A percentile compares a stretch with the other conserved stretches of the same genome.
Conservation (phyloP, 306 rosid species). For the Betula pendula region DNA sequence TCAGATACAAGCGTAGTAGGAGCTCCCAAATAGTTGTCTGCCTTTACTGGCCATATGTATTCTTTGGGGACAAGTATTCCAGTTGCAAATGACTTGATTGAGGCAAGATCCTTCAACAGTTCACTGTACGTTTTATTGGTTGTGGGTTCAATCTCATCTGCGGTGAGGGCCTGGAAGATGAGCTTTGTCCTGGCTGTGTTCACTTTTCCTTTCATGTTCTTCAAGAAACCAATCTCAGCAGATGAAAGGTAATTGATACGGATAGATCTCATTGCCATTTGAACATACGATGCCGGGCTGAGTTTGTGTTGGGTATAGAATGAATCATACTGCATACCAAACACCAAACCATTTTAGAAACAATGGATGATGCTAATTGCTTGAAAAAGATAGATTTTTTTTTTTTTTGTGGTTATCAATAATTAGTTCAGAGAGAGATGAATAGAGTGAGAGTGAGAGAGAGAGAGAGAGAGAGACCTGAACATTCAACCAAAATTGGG, state of each 20-base stretch:
- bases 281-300: constrained; percentile 29
- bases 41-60: constrained; percentile 56
- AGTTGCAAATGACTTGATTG: constrained; percentile 63
- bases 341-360: not conserved
- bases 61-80: constrained; percentile 87
- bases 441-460: no score
- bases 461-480: constrained; percentile 48
- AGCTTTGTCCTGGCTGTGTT: constrained; percentile 56
- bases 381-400: not conserved
- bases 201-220: constrained; percentile 42
- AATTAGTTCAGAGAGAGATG: no score
- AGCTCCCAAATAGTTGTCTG: constrained; percentile 49
- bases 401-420: no score
- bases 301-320: constrained; percentile 53
- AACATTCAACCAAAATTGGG: constrained; percentile 65
- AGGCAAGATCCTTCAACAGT: constrained; percentile 49
- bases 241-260: constrained; percentile 57
- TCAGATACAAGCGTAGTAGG: constrained; percentile 65
- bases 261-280: constrained; percentile 19
- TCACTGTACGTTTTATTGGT: constrained; percentile 49
- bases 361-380: constrained; percentile 6
- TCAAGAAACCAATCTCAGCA: constrained; percentile 76
- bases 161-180: constrained; percentile 54
- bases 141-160: constrained; percentile 51
- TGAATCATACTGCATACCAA: constrained; percentile 53